Conservation (phyloP, 2,329 filamentous ascomycete species). For the Monilinia fructicola region DNA sequence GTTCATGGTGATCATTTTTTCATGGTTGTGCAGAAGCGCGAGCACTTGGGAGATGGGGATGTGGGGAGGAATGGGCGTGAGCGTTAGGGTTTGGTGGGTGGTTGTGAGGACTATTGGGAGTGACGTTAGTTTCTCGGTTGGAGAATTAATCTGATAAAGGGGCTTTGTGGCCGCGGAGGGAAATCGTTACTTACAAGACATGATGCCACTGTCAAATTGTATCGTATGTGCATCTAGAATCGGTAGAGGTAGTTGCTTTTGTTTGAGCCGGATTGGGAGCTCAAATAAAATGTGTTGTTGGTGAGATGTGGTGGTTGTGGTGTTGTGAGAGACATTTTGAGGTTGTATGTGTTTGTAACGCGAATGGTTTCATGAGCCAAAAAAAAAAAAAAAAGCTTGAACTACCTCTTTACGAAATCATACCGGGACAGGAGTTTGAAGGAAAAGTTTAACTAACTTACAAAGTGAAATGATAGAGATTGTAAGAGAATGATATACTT, state of each 20-base stretch:
- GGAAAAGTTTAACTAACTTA: conserved; percentile 15
- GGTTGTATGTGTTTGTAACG: conserved; percentile 7
- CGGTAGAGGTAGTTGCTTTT: neutral
- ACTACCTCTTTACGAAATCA: conserved; percentile 1
- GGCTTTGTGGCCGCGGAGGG: neutral
- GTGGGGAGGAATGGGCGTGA: conserved; percentile 69
- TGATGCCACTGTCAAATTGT: conserved; percentile 19
- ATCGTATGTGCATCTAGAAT: neutral
- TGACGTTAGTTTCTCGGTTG: conserved; percentile 1
- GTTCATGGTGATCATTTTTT: conserved; percentile 81
- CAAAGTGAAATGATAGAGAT: neutral
- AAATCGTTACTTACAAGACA: conserved; percentile 34
- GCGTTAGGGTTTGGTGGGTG: conserved; percentile 42
- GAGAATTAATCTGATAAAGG: neutral
- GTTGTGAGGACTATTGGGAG: conserved; percentile 32
- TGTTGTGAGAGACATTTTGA: neutral
- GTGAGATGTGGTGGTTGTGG: conserved; percentile 3
- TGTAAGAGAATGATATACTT: neutral
- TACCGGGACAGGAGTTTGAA: conserved; percentile 2
- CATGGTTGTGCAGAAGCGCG: conserved; percentile 72
- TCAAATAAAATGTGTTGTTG: neutral
- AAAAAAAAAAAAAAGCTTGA: neutral
- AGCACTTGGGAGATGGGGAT: conserved; percentile 67
- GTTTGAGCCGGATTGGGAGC: conserved; percentile 3
- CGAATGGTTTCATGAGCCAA: conserved; percentile 18